Conservation (phyloP, 306 rosid genomes). For the Trichosanthes truncata region DNA sequence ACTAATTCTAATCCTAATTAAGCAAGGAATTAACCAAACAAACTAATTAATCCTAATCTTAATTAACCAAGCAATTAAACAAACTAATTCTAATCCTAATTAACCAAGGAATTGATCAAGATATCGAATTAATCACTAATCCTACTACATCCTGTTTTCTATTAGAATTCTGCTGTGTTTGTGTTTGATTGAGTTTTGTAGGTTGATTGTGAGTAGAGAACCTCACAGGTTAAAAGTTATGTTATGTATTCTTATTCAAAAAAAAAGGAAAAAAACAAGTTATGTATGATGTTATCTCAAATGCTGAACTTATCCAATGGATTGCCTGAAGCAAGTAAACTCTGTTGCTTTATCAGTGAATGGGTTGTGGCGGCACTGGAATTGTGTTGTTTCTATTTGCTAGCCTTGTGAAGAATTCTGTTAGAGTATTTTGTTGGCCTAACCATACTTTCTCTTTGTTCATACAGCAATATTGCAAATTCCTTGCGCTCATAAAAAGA, state of each 20-base stretch:
- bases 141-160: background rate
- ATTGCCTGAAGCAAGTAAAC: background rate
- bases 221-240: background rate
- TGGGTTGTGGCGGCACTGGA: background rate
- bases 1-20: too few species aligned
- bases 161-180: background rate
- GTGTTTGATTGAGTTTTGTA: background rate
- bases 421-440: background rate
- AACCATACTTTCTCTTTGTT: constrained; percentile 16
- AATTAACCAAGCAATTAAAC: too few species aligned
- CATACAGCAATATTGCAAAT: constrained; percentile 76
- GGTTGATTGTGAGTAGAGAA: background rate
- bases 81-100: too few species aligned
- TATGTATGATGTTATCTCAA: background rate
- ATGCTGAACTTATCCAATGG: background rate
- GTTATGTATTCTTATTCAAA: background rate
- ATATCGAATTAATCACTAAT: too few species aligned
- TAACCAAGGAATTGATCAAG: too few species aligned
- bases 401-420: constrained; percentile 1
- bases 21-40: too few species aligned
- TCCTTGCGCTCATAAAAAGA: constrained; percentile 72
- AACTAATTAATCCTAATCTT: too few species aligned
- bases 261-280: background rate
- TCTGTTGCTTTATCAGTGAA: background rate
- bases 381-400: background rate